phyloP scores from a whole-genome alignment of 495 filamentous ascomycete genomes.

The Aspergillus coremiiformis region DNA sequence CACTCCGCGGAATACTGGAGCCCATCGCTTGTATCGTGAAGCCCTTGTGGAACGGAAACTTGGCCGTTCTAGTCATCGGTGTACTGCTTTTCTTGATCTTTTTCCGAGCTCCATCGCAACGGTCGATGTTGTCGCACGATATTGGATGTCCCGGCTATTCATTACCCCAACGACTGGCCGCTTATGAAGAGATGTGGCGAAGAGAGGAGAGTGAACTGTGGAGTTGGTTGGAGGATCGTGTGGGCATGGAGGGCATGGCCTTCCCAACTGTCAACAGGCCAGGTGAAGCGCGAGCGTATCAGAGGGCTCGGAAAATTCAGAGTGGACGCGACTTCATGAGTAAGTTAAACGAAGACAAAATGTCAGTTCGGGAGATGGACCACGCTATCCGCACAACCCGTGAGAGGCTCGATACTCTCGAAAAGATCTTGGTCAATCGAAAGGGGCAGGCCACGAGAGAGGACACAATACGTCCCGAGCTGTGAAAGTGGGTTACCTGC shows the following conservation, averaged over 20 bases:
- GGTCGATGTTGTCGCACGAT: constrained; percentile 31
- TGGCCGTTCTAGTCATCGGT: constrained; percentile 42
- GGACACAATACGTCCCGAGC: constrained; percentile 6
- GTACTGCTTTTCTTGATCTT: constrained; percentile 51
- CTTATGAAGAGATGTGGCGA: constrained; percentile 92
- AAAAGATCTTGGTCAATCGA: constrained; percentile 58
- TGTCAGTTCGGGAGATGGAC: constrained; percentile 73
- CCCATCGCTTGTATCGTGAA: constrained; percentile 63
- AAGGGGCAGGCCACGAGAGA: constrained; percentile 19
- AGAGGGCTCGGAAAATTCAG: constrained; percentile 15
- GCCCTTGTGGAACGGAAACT: constrained; percentile 64
- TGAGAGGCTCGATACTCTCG: constrained; percentile 67
- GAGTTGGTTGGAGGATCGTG: constrained; percentile 91
- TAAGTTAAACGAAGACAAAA: constrained; percentile 58
- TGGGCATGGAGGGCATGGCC: constrained; percentile 62
- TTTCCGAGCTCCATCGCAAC: constrained; percentile 47
- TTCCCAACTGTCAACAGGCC: constrained; percentile 28
- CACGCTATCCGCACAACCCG: constrained; percentile 82
- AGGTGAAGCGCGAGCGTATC: constrained; percentile 17
- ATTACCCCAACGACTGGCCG: constrained; percentile 61
- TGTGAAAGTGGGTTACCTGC: background rate
- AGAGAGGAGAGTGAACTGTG: constrained; percentile 86
- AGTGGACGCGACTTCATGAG: constrained; percentile 29
- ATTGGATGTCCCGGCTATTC: constrained; percentile 28
- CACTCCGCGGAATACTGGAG: constrained; percentile 59